A percentile compares a stretch with the other conserved stretches of the same genome.
Conservation (phyloP, 768 basidiomycete genomes). For the Pholiota microspora region DNA sequence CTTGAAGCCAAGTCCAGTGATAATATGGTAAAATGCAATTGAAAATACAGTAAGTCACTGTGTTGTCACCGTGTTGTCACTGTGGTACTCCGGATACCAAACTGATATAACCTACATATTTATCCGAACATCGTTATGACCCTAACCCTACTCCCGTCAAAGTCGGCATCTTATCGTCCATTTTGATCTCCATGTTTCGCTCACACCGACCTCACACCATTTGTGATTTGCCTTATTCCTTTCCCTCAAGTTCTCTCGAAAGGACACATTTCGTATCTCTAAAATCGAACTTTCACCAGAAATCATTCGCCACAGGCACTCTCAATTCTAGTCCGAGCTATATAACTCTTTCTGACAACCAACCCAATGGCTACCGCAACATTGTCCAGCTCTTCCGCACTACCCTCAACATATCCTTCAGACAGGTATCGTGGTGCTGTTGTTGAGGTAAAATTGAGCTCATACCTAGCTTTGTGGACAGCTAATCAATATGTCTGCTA, state of each 20-base stretch:
- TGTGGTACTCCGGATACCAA: too few species aligned
- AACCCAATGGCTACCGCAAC: slow-evolving; percentile 20
- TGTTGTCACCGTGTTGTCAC: not conserved
- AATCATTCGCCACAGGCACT: not conserved
- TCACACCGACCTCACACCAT: not conserved
- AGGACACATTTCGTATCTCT: not conserved
- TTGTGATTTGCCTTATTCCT: too few species aligned
- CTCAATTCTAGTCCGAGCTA: not conserved
- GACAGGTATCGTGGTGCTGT: slow-evolving; percentile 86
- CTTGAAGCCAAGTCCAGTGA: too few species aligned
- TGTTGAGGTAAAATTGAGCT: slow-evolving; percentile 65
- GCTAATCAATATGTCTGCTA: slow-evolving; percentile 19
- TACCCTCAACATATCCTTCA: slow-evolving; percentile 13
- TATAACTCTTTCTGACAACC: not conserved
- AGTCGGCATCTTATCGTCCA: slow-evolving; percentile 1
- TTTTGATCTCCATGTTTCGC: too few species aligned
- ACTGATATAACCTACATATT: too few species aligned
- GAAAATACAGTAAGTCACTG: too few species aligned
- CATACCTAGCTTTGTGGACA: not conserved
- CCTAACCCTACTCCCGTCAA: slow-evolving; percentile 7
- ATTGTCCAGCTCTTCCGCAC: slow-evolving; percentile 13
- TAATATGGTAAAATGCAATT: too few species aligned
- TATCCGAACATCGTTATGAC: too few species aligned
- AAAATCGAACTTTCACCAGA: not conserved
- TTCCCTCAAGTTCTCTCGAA: not conserved